phyloP scores from a whole-genome alignment of 169 alveolate genomes.

The Cryptosporidium ryanae region DNA sequence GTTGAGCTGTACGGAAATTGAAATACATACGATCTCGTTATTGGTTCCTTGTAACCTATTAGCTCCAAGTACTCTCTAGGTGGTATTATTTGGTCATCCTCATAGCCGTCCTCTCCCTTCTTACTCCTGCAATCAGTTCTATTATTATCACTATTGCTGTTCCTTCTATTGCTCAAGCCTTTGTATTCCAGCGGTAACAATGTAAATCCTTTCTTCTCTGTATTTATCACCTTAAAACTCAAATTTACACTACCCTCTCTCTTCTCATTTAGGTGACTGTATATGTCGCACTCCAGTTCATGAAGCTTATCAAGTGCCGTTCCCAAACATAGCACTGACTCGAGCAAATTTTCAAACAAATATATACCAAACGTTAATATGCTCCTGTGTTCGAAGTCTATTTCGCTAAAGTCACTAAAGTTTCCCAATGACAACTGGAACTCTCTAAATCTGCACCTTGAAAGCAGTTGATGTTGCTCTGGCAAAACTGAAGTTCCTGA shows the following conservation, averaged over 20 bases:
- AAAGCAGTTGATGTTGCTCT: constrained; percentile 41
- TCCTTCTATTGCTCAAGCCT: neutral
- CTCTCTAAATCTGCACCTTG: constrained; percentile 34
- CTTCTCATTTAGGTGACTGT: constrained; percentile 15
- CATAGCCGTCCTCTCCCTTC: neutral
- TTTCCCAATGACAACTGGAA: constrained; percentile 52
- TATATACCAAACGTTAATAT: constrained; percentile 36
- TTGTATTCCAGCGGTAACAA: constrained; percentile 50
- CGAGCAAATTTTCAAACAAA: constrained; percentile 30
- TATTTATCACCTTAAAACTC: constrained; percentile 42
- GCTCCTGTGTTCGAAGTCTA: constrained; percentile 25
- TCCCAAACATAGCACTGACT: constrained; percentile 46
- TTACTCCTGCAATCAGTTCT: neutral
- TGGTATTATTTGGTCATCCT: constrained; percentile 43
- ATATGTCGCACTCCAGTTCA: constrained; percentile 45
- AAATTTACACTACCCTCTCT: constrained; percentile 20
- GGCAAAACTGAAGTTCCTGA: constrained; percentile 27
- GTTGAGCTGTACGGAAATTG: constrained; percentile 54
- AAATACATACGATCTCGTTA: constrained; percentile 49
- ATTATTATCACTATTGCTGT: neutral
- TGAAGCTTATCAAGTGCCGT: constrained; percentile 22
- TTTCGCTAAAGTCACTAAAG: constrained; percentile 8
- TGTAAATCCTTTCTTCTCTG: constrained; percentile 57
- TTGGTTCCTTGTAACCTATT: constrained; percentile 69
- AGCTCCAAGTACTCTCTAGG: constrained; percentile 60